Percentiles rank a stretch among this genome's conserved stretches.
These are phyloP conservation scores for Pterocarpus santalinus DNA, from an alignment of 306 rosid genomes.

Conservation along the genomic window DNA sequence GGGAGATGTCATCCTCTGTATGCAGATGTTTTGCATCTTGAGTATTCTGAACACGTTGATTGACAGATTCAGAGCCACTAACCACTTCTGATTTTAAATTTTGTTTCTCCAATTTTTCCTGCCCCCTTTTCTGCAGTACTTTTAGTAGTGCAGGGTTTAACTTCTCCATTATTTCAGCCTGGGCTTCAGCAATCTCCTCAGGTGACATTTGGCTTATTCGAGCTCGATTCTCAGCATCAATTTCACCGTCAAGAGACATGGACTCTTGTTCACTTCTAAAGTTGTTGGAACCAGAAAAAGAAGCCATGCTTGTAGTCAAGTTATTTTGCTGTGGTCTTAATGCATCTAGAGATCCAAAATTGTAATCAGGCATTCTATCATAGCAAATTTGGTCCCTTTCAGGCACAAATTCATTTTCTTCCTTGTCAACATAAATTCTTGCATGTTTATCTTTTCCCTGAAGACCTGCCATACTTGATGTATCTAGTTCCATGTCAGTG, in stretches of 20 bases:
- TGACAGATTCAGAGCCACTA: conserved; percentile 40
- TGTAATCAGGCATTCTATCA: conserved; percentile 29
- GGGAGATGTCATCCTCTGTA: conserved; percentile 43
- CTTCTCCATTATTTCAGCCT: conserved; percentile 80
- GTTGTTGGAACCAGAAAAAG: conserved; percentile 47
- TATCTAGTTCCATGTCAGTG: conserved; percentile 52
- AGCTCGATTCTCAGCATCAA: conserved; percentile 79
- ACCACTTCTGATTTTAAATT: conserved; percentile 49
- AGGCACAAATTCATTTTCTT: conserved; percentile 40
- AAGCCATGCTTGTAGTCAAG: conserved; percentile 41
- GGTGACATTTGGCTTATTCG: conserved; percentile 73
- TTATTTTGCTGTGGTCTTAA: conserved; percentile 35
- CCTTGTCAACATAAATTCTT: conserved; percentile 27
- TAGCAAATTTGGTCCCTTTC: conserved; percentile 25
- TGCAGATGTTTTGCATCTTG: conserved; percentile 45
- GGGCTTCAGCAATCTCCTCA: conserved; percentile 81
- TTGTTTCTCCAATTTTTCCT: conserved; percentile 61
- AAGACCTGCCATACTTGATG: conserved; percentile 42
- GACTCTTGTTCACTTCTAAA: conserved; percentile 50
- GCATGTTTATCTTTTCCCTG: conserved; percentile 33
- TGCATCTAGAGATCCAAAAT: conserved; percentile 32
- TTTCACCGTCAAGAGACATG: conserved; percentile 65
- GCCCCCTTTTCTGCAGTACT: conserved; percentile 76
- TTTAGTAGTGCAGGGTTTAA: conserved; percentile 66
- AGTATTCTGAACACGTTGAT: conserved; percentile 47